Percentiles rank a stretch among this genome's conserved stretches.
Evolutionary conservation across 78 protist genomes (phyloP).

Genomic region (slime mould (Dictyostelium discoideum)): dicty_2.7 NC_007088.5:8025001-8025500

Average conservation of each 20-base stretch:
- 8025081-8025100: constrained; percentile 18
- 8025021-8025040: not conserved
- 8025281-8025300: not conserved
- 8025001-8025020: not conserved
- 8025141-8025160: constrained; percentile 10
- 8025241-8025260: constrained; percentile 33
- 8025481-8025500: constrained; percentile 32
- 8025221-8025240: constrained; percentile 32
- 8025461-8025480: constrained; percentile 44
- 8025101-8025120: constrained; percentile 6
- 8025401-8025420: constrained; percentile 43
- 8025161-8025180: constrained; percentile 56
- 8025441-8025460: constrained; percentile 28
- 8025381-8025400: constrained; percentile 51
- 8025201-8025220: constrained; percentile 58
- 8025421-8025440: constrained; percentile 37
- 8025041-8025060: not conserved
- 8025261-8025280: not conserved
- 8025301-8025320: constrained; percentile 32
- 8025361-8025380: constrained; percentile 49
- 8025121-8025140: constrained; percentile 22
- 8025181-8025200: constrained; percentile 64
- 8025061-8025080: not conserved
- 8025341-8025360: constrained; percentile 56
- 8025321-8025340: constrained; percentile 69